A percentile compares a stretch with the other conserved stretches of the same genome.
Conservation (phyloP, 768 basidiomycete genomes). For the Gyrodon lividus region DNA sequence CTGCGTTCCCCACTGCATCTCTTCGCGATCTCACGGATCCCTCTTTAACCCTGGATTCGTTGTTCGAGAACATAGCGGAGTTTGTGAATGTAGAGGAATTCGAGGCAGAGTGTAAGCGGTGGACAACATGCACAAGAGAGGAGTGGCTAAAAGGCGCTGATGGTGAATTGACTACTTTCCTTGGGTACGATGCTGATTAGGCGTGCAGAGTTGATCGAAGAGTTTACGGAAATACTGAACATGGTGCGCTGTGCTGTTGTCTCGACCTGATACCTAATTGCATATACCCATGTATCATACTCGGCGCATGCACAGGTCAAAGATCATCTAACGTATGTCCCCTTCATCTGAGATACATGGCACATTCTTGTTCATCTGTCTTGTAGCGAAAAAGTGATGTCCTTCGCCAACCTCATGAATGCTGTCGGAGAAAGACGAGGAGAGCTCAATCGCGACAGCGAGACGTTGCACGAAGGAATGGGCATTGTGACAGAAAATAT, state of each 20-base stretch:
- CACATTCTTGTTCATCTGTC: conserved; percentile 4
- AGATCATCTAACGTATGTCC: conserved; percentile 27
- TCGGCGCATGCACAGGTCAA: conserved; percentile 19
- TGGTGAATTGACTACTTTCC: conserved; percentile 14
- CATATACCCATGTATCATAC: neutral
- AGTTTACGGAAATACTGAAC: conserved; percentile 18
- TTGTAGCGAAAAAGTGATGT: conserved; percentile 21
- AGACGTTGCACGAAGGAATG: conserved; percentile 14
- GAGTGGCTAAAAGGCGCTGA: conserved; percentile 33
- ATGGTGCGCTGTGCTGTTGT: conserved; percentile 15
- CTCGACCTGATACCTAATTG: neutral
- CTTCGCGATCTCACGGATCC: conserved; percentile 6
- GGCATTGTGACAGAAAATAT: conserved; percentile 25
- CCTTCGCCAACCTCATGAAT: conserved; percentile 19
- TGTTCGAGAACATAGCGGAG: conserved; percentile 21
- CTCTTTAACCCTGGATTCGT: conserved; percentile 8
- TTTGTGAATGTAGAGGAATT: conserved; percentile 23
- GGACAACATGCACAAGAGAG: conserved; percentile 29
- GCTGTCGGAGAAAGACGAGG: conserved; percentile 21
- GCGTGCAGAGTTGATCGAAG: conserved; percentile 18
- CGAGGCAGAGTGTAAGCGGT: conserved; percentile 22
- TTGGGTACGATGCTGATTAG: neutral
- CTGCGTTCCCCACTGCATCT: neutral
- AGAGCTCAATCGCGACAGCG: conserved; percentile 18
- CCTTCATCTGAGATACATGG: neutral